Percentiles rank a stretch among this genome's conserved stretches.
phyloP scores from a whole-genome alignment of 2,329 filamentous ascomycete genomes.

The Trichoderma pleuroti region DNA sequence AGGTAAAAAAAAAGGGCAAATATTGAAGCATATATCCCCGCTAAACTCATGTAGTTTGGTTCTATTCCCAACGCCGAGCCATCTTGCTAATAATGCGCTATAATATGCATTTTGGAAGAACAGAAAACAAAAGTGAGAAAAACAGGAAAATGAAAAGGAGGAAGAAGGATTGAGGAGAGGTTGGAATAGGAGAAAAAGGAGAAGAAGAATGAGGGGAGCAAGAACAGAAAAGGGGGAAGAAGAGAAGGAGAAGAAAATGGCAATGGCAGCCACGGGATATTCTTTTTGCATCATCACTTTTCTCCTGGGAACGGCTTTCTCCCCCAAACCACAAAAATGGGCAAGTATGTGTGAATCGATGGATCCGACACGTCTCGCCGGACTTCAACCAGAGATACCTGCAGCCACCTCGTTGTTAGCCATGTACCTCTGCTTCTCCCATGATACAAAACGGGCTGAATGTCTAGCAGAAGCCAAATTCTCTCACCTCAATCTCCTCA shows the following conservation, averaged over 20 bases:
- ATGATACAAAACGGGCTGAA: neutral
- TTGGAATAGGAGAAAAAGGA: neutral
- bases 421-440: neutral
- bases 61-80: neutral
- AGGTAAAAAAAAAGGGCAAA: neutral
- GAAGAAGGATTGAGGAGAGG: neutral
- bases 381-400: constrained; percentile 48
- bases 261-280: neutral
- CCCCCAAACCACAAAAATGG: constrained; percentile 49
- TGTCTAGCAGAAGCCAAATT: neutral
- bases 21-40: neutral
- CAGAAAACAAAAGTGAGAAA: neutral
- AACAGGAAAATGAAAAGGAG: neutral
- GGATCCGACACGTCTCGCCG: constrained; percentile 46
- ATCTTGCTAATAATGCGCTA: neutral
- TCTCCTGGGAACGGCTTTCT: constrained; percentile 40
- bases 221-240: neutral
- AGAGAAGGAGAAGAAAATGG: neutral
- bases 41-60: neutral
- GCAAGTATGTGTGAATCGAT: constrained; percentile 47
- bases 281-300: neutral
- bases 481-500: constrained; percentile 48
- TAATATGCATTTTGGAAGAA: neutral
- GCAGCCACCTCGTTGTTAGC: constrained; percentile 23
- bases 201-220: neutral